A percentile compares a stretch with the other conserved stretches of the same genome.
These are phyloP conservation scores for Termitomyces sp. DNA, from an alignment of 768 basidiomycete species.

Conservation along the genomic window DNA sequence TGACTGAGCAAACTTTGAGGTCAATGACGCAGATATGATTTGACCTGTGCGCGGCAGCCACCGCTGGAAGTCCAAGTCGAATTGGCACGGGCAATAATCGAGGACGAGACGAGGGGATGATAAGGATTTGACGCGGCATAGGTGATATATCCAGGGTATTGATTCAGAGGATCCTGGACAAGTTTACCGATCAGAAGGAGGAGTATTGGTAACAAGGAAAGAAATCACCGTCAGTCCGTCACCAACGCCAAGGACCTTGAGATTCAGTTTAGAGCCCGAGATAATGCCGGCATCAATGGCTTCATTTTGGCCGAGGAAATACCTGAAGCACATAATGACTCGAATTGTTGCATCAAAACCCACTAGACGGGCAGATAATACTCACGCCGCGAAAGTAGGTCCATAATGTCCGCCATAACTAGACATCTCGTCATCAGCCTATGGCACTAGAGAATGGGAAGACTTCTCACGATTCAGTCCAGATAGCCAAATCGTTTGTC, in stretches of 20 bases:
- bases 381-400: slow-evolving; percentile 55
- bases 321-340: slow-evolving; percentile 17
- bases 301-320: slow-evolving; percentile 55
- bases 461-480: slow-evolving; percentile 52
- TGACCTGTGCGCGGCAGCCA: slow-evolving; percentile 48
- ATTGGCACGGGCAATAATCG: slow-evolving; percentile 36
- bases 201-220: neutral
- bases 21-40: neutral
- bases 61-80: slow-evolving; percentile 31
- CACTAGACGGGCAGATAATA: neutral
- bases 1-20: neutral
- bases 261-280: slow-evolving; percentile 43
- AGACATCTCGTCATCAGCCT: neutral
- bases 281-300: slow-evolving; percentile 43
- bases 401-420: slow-evolving; percentile 69
- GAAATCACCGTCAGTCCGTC: slow-evolving; percentile 50
- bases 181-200: neutral
- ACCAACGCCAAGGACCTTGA: slow-evolving; percentile 59
- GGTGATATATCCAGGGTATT: slow-evolving; percentile 53
- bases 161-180: slow-evolving; percentile 34
- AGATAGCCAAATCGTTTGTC: slow-evolving; percentile 44
- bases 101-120: slow-evolving; percentile 42
- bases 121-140: slow-evolving; percentile 56
- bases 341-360: neutral
- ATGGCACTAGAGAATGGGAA: neutral